A percentile compares a stretch with the other conserved stretches of the same genome.
These are phyloP conservation scores for Backusella sp. DNA, from an alignment of 192 early-diverging fungal genomes.

Conservation along the genomic window DNA sequence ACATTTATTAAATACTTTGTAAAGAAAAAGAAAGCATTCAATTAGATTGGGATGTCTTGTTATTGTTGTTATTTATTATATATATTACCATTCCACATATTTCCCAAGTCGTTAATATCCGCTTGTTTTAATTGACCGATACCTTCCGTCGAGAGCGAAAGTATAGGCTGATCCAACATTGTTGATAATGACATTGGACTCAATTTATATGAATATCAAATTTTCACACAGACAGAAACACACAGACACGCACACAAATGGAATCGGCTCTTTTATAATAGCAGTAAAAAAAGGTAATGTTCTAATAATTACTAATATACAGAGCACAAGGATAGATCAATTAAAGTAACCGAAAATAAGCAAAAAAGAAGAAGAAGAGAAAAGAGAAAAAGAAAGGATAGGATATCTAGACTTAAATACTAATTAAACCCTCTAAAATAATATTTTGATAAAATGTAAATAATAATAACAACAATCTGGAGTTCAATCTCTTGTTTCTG, in stretches of 20 bases:
- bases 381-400: background rate
- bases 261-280: background rate
- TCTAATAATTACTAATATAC: background rate
- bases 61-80: background rate
- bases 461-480: constrained; percentile 8
- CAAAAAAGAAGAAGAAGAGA: background rate
- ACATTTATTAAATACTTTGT: constrained; percentile 33
- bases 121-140: constrained; percentile 8
- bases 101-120: constrained; percentile 14
- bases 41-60: background rate
- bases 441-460: constrained; percentile 9
- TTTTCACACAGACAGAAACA: background rate
- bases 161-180: constrained; percentile 17
- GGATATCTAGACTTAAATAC: background rate
- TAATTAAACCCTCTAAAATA: no score
- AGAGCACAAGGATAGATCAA: background rate
- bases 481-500: constrained; percentile 5
- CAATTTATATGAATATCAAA: background rate
- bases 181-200: background rate
- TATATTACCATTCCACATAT: constrained; percentile 23
- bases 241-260: constrained; percentile 1
- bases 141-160: constrained; percentile 5
- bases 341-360: background rate
- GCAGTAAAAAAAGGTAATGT: no score
- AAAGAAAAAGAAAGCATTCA: background rate